Evolutionary conservation across 805 yeast species (phyloP).

Genomic region (Cyberlindnera euphorbiiphila): DNA sequence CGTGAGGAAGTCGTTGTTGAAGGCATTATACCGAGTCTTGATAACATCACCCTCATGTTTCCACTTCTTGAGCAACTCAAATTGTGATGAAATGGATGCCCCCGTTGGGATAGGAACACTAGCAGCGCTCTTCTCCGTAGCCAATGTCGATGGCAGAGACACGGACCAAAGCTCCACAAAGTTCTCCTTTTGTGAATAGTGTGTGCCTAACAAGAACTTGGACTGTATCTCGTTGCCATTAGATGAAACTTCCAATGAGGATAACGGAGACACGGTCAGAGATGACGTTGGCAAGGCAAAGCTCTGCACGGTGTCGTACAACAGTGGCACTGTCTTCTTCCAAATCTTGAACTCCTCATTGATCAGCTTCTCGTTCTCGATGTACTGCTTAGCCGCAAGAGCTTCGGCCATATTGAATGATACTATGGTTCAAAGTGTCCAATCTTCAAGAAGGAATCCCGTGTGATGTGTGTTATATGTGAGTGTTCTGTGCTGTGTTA

Average conservation of each 20-base stretch:
- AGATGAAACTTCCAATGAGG: slow-evolving; percentile 27
- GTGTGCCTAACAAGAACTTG: slow-evolving; percentile 47
- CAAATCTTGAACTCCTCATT: slow-evolving; percentile 78
- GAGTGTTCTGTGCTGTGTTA: too few relatives aligned
- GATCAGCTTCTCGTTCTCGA: slow-evolving; percentile 54
- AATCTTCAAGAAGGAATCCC: too few relatives aligned
- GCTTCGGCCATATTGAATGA: slow-evolving; percentile 9
- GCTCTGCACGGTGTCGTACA: slow-evolving; percentile 66
- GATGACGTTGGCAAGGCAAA: slow-evolving; percentile 56
- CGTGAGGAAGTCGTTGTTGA: slow-evolving; percentile 26
- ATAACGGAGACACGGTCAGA: slow-evolving; percentile 55
- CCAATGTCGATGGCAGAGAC: slow-evolving; percentile 42
- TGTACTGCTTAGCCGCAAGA: slow-evolving; percentile 35
- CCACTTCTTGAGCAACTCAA: slow-evolving; percentile 40
- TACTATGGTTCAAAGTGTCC: background rate
- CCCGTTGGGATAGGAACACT: slow-evolving; percentile 29
- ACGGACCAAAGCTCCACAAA: slow-evolving; percentile 39
- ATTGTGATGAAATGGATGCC: slow-evolving; percentile 33
- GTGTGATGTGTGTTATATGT: too few relatives aligned
- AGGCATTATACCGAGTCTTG: slow-evolving; percentile 45
- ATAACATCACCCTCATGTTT: slow-evolving; percentile 60
- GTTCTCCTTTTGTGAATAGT: slow-evolving; percentile 36
- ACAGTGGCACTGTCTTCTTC: slow-evolving; percentile 79
- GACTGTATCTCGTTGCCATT: slow-evolving; percentile 33
- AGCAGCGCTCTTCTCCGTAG: slow-evolving; percentile 27